A percentile compares a stretch with the other conserved stretches of the same genome.
phyloP scores from a whole-genome alignment of 2,329 filamentous ascomycete genomes.

The Chalara sp. region DNA sequence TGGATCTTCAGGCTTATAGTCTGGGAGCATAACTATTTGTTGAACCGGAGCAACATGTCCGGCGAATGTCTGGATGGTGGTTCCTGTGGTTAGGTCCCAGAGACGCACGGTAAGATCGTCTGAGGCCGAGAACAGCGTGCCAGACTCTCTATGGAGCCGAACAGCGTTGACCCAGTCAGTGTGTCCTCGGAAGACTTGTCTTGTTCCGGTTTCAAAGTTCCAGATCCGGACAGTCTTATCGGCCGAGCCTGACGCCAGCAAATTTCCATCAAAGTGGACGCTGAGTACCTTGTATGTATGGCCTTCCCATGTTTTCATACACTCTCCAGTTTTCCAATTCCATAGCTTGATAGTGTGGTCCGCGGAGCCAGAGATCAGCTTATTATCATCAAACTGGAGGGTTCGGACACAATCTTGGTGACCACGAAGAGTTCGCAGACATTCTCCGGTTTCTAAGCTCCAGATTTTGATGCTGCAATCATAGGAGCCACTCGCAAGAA shows the following conservation, averaged over 20 bases:
- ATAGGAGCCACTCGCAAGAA: constrained; percentile 90
- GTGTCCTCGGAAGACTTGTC: constrained; percentile 75
- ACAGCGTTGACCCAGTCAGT: constrained; percentile 97
- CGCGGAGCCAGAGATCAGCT: constrained; percentile 83
- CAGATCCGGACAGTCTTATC: constrained; percentile 89
- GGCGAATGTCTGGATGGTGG: constrained; percentile 70
- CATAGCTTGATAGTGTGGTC: constrained; percentile 87
- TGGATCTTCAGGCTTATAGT: constrained; percentile 82
- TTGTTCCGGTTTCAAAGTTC: constrained; percentile 80
- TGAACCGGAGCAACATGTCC: constrained; percentile 95
- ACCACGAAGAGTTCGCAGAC: constrained; percentile 75
- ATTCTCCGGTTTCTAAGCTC: constrained; percentile 83
- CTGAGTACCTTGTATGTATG: constrained; percentile 80
- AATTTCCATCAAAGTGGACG: constrained; percentile 78
- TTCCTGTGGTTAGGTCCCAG: constrained; percentile 84
- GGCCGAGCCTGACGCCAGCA: constrained; percentile 81
- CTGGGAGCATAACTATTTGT: constrained; percentile 79
- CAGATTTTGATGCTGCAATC: constrained; percentile 94
- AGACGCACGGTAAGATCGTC: constrained; percentile 88
- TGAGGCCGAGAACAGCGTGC: constrained; percentile 85
- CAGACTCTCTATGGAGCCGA: constrained; percentile 71
- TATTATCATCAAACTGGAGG: constrained; percentile 91
- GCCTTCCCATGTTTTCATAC: constrained; percentile 71
- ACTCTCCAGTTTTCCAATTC: constrained; percentile 92
- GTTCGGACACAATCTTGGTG: constrained; percentile 80